Conservation (phyloP, 2,329 filamentous ascomycete genomes). For the Emergomyces orientalis region DNA sequence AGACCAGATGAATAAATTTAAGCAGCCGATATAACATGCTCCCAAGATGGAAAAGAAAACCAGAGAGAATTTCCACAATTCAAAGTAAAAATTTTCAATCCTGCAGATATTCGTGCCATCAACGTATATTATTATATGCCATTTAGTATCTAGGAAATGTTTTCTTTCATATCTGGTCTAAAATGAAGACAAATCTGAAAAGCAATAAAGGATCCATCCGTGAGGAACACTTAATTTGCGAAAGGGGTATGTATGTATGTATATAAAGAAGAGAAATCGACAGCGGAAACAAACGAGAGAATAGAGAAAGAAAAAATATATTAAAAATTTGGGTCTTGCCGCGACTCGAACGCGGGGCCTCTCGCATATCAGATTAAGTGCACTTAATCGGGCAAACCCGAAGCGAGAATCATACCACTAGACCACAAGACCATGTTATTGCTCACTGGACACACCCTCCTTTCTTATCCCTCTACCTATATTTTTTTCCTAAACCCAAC, state of each 20-base stretch:
- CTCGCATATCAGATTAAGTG: constrained; percentile 7
- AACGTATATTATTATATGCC: background rate
- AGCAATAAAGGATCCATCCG: too few relatives aligned
- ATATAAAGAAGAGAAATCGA: background rate
- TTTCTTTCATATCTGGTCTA: too few relatives aligned
- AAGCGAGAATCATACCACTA: constrained; percentile 9
- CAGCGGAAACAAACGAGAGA: background rate
- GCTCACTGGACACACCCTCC: background rate
- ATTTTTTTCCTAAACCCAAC: too few relatives aligned
- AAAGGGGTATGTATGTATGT: too few relatives aligned
- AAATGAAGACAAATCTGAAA: too few relatives aligned
- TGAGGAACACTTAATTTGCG: too few relatives aligned
- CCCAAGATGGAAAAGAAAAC: too few relatives aligned
- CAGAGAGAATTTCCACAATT: too few relatives aligned
- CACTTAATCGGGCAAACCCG: constrained; percentile 3
- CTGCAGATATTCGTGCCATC: background rate
- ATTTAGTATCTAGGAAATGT: too few relatives aligned
- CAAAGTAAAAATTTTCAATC: background rate
- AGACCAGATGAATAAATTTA: background rate
- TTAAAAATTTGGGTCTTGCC: background rate
- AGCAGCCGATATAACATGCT: too few relatives aligned
- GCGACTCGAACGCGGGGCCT: constrained; percentile 7
- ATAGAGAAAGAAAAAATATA: background rate
- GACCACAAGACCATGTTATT: constrained; percentile 2
- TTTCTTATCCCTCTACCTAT: too few relatives aligned